These are phyloP conservation scores for Paramecium bursaria DNA, from an alignment of 73 alveolate genomes.

Conservation along the genomic window DNA sequence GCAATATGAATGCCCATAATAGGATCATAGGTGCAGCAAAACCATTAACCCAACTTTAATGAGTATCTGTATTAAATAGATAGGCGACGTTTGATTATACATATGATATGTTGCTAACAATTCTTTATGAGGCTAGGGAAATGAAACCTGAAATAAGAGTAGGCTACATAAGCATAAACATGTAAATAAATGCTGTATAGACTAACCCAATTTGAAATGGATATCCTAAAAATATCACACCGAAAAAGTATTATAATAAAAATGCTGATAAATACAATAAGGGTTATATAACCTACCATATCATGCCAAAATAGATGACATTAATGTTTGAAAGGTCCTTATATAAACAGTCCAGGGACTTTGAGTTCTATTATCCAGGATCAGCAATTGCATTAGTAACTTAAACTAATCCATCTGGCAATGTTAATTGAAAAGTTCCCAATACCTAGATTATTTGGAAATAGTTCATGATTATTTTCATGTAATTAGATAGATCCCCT, in stretches of 20 bases:
- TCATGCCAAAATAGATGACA: constrained; percentile 54
- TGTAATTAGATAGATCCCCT: constrained; percentile 43
- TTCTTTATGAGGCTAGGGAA: constrained; percentile 25
- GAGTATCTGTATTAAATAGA: constrained; percentile 4
- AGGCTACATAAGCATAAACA: constrained; percentile 35
- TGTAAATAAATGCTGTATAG: constrained; percentile 34
- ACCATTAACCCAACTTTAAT: constrained; percentile 20
- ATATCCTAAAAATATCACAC: background rate
- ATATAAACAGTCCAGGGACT: constrained; percentile 65
- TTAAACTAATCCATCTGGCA: constrained; percentile 36
- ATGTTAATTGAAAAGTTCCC: constrained; percentile 22
- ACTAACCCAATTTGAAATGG: constrained; percentile 2
- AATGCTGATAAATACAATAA: constrained; percentile 28
- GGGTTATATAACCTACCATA: constrained; percentile 61
- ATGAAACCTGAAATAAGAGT: constrained; percentile 40
- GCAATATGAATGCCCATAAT: constrained; percentile 17
- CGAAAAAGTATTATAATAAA: background rate
- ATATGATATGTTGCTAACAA: constrained; percentile 18
- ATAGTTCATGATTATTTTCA: constrained; percentile 58
- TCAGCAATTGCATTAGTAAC: constrained; percentile 41
- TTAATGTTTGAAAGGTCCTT: background rate
- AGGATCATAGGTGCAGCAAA: constrained; percentile 49
- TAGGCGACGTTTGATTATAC: constrained; percentile 43
- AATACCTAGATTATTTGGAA: constrained; percentile 39
- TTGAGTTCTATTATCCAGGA: constrained; percentile 48